phyloP scores from a whole-genome alignment of 2,329 filamentous ascomycete species.

The Xylariaceae sp. region DNA sequence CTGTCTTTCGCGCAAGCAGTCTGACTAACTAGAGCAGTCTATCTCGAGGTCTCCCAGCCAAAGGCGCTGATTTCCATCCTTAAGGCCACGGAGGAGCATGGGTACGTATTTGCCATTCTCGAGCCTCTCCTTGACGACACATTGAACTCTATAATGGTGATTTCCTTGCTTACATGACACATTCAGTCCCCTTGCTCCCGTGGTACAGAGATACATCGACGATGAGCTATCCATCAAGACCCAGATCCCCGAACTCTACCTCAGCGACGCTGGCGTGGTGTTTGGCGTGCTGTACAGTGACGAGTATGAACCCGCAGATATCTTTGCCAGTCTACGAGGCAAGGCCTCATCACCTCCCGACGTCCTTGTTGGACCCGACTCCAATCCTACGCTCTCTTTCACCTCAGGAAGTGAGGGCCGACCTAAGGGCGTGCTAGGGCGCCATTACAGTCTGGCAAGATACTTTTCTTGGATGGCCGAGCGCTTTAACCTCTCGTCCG shows the following conservation, averaged over 20 bases:
- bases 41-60: constrained; percentile 74
- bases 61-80: constrained; percentile 68
- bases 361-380: constrained; percentile 82
- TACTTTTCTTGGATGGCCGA: constrained; percentile 95
- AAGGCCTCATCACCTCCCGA: constrained; percentile 57
- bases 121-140: not conserved
- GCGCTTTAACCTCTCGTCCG: constrained; percentile 67
- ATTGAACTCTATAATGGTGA: not conserved
- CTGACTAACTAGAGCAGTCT: constrained; percentile 40
- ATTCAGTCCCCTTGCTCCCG: constrained; percentile 44
- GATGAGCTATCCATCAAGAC: constrained; percentile 69
- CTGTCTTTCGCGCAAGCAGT: not conserved
- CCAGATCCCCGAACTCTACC: constrained; percentile 66
- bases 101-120: constrained; percentile 36
- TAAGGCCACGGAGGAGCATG: constrained; percentile 64
- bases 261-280: constrained; percentile 67
- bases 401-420: constrained; percentile 71
- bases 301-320: constrained; percentile 59
- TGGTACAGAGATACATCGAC: constrained; percentile 62
- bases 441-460: constrained; percentile 79
- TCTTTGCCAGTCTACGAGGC: constrained; percentile 50
- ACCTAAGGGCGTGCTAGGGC: constrained; percentile 61
- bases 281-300: constrained; percentile 70
- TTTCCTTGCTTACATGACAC: not conserved
- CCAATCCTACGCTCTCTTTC: constrained; percentile 69